Conservation (phyloP, 176 grass and related monocot genomes). For the Olyra latifolia region DNA sequence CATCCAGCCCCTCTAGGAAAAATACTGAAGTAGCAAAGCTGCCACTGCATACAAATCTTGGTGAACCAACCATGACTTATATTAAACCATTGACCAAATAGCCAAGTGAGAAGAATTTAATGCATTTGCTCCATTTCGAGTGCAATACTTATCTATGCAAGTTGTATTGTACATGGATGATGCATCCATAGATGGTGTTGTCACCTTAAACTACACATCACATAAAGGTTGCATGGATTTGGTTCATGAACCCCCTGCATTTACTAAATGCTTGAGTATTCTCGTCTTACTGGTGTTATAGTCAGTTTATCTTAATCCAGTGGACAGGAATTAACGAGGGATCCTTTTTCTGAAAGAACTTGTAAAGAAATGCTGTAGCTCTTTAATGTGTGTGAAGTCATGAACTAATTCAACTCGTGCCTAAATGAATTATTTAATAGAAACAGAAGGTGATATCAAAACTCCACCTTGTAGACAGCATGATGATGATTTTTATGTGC, state of each 20-base stretch:
- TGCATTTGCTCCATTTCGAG: background rate
- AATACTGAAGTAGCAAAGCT: background rate
- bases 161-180: background rate
- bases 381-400: background rate
- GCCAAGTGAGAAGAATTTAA: background rate
- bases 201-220: background rate
- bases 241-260: background rate
- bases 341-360: background rate
- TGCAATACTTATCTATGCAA: background rate
- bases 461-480: background rate
- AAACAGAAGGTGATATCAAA: background rate
- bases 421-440: background rate
- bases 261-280: background rate
- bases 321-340: background rate
- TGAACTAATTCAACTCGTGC: background rate
- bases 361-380: background rate
- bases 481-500: background rate
- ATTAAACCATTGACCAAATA: background rate
- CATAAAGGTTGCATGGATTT: background rate
- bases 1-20: background rate
- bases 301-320: background rate
- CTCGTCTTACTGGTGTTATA: background rate
- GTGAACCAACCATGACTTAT: background rate
- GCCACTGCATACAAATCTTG: no score
- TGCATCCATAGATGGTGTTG: background rate